Evolutionary conservation across 2,329 filamentous ascomycete species (phyloP), one percentile per base, ranked within the genome.

Genomic region (Aspergillus sp.): DNA sequence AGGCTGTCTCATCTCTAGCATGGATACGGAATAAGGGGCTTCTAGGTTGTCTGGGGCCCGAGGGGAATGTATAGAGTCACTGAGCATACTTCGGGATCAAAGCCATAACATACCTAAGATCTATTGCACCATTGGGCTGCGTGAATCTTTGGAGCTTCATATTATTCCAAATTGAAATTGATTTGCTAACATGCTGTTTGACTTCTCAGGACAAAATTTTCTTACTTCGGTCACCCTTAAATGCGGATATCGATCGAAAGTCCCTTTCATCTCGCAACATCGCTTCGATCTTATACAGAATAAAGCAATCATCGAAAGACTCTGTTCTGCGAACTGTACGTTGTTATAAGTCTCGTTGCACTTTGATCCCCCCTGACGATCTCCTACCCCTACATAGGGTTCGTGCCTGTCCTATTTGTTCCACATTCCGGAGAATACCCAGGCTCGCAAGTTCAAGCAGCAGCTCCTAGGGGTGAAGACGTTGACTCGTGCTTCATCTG

Each of bases 401-500:
- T 65, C 57, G 59, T 64, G 56, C 56, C 60, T 62, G 51, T 59
- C 54, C 57, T 59, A 42, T 48, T 52, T 45, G 51, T 53, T 58
- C 61, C 61, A 65, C 62, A 64, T 67, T 67, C 64, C 59, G 55
- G 57, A 58, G 57, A 54, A 55, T 57, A 64, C 60, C 58, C 58
- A 59, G 53, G 45, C 48, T 50, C 49, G 48, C 50, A 52, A 52
- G 49, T 53, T 53, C 50, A 59, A 61, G 56, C 54, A 59, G 58
- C 49, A 47, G 54, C 57, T 60, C 59, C 55, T 59, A 64, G 59
- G 58, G 62, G 66, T 67, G 68, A 69, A 72, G 67, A 65, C 68
- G 68, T 72, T 72, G 53, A 65, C 63, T 72, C 68, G 69, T 69
- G 47, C 65, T 72, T 68, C 60, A 63, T 61, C 60, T 62, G 53